Base-by-base conservation (phyloP, 2,329 filamentous ascomycete genomes). In the Boeremia exigua region DNA sequence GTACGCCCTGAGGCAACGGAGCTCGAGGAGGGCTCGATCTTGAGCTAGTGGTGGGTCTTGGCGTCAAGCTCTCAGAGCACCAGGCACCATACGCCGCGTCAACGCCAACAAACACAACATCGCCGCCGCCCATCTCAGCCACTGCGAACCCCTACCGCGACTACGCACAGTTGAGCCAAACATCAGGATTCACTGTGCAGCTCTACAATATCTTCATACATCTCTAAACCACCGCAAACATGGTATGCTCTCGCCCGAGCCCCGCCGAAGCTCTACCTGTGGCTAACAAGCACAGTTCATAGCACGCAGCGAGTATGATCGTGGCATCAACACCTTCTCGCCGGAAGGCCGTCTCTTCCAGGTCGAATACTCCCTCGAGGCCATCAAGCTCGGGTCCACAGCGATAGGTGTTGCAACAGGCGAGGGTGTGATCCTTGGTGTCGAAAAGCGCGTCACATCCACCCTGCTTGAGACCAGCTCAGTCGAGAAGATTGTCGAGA, bases 251-350 rank as follows among this genome's bases (percentile, higher is more conserved):
- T 44, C 38, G 49, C 38, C 52, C 25, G 48, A 62, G 49, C 64
- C 62, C 67, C 65, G 53, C 66, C 56, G 52, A 63, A 72, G 70
- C 70, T 72, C 63, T 58, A 23, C 28, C 50, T 56, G 50, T 44
- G 67, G 62, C 72, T 74, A 62, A 74, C 53, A 33, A 47, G 48
- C 48, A 50, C 65, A 73, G 95, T 99, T 99, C 87, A 98, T 99
- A 86, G 93, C 95, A 86, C 91, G 95, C 83, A 98, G 94, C 77
- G 95, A 99, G 94, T 99, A 99, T 84, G 95, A 98, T 84, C 92
- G 94, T 80, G 94, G 94, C 74, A 97, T 98, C 87, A 98, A 97
- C 86, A 99, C 95, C 86, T 99, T 99, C 87, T 99, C 95, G 71
- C 95, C 95, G 59, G 95, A 99, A 86, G 95, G 95, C 74, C 95